Conservation (phyloP, 2,329 filamentous ascomycete species). For the Neonectria magnoliae region DNA sequence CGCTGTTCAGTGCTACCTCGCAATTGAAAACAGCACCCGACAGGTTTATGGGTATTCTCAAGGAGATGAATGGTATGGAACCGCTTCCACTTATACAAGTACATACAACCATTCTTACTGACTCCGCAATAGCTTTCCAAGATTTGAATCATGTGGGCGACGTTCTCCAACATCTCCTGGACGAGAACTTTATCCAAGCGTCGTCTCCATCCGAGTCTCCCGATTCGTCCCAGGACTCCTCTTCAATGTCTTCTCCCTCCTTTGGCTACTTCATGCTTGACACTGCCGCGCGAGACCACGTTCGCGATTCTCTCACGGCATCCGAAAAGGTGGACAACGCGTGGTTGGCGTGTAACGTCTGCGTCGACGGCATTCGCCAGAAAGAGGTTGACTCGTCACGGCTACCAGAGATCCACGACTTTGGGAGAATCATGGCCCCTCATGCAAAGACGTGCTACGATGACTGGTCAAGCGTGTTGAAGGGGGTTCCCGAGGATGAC, state of each 20-base stretch:
- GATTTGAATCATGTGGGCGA: constrained; percentile 18
- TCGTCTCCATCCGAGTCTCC: constrained; percentile 13
- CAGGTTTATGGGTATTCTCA: constrained; percentile 11
- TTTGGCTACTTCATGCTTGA: constrained; percentile 22
- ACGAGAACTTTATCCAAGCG: constrained; percentile 16
- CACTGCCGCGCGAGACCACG: constrained; percentile 9
- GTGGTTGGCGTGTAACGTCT: constrained; percentile 19
- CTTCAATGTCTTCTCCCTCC: constrained; percentile 5
- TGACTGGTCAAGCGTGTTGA: constrained; percentile 14
- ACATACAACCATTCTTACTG: background rate
- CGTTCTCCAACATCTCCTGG: constrained; percentile 18
- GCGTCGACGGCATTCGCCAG: constrained; percentile 18
- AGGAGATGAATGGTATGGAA: constrained; percentile 17
- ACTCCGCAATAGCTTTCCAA: constrained; percentile 10
- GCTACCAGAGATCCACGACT: constrained; percentile 22
- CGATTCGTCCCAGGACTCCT: constrained; percentile 17
- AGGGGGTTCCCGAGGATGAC: constrained; percentile 8
- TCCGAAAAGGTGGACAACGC: constrained; percentile 18
- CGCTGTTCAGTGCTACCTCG: constrained; percentile 17
- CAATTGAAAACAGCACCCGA: constrained; percentile 17
- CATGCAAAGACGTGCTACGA: constrained; percentile 23
- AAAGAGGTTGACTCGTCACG: constrained; percentile 17
- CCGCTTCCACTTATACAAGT: too few species aligned
- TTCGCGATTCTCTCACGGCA: constrained; percentile 17
- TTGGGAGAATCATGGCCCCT: constrained; percentile 22